phyloP scores from a whole-genome alignment of 257 asterid species.

The Voacanga thouarsii region DNA sequence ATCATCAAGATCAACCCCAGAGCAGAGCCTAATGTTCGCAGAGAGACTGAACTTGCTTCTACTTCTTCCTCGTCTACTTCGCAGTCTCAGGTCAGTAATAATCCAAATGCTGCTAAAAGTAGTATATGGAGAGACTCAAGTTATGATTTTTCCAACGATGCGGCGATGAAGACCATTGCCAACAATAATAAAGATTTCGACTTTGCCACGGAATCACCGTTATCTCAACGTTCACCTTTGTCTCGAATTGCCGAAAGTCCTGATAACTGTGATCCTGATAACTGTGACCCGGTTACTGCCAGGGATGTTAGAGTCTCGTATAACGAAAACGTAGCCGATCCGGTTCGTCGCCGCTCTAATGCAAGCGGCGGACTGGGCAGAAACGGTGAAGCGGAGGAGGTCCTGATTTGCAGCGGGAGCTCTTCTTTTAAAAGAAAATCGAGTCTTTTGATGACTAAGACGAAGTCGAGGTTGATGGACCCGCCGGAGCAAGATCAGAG shows the following conservation, averaged over 20 bases:
- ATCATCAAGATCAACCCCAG: slow-evolving; percentile 16
- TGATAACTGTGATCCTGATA: slow-evolving; percentile 27
- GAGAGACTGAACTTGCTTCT: neutral
- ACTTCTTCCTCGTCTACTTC: slow-evolving; percentile 4
- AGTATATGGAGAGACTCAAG: slow-evolving; percentile 39
- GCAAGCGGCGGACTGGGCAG: slow-evolving; percentile 22
- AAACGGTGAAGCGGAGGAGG: slow-evolving; percentile 45
- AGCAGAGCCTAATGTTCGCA: neutral
- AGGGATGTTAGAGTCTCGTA: slow-evolving; percentile 13
- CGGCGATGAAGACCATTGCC: slow-evolving; percentile 24
- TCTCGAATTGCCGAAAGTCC: slow-evolving; percentile 56
- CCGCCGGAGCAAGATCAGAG: slow-evolving; percentile 48
- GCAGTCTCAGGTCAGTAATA: slow-evolving; percentile 15
- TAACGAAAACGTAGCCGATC: slow-evolving; percentile 20
- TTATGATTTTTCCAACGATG: slow-evolving; percentile 51
- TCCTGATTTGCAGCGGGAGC: slow-evolving; percentile 50
- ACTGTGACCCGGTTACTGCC: slow-evolving; percentile 24
- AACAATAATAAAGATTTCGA: slow-evolving; percentile 38
- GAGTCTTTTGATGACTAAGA: slow-evolving; percentile 36
- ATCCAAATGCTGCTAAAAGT: slow-evolving; percentile 11
- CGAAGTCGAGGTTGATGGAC: slow-evolving; percentile 65
- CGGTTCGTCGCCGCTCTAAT: slow-evolving; percentile 48
- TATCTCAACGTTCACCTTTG: slow-evolving; percentile 40
- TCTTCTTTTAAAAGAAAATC: slow-evolving; percentile 54
- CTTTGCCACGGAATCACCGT: slow-evolving; percentile 39